phyloP scores from a whole-genome alignment of 139 green algal genomes.

The Chlamydomonas applanata region DNA sequence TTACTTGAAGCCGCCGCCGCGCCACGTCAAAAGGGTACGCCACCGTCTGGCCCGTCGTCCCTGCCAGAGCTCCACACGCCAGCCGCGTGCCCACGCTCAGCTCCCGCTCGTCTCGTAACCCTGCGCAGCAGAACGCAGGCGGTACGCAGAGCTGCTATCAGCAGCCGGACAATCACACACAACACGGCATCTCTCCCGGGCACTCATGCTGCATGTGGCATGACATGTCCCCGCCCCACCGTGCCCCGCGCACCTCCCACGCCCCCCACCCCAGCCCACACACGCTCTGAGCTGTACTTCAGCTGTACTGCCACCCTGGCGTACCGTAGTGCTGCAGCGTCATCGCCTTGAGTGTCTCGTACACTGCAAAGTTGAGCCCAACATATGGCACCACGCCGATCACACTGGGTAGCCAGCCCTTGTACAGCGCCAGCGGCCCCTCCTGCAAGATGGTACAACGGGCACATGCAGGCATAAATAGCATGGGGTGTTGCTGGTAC shows the following conservation, averaged over 20 bases:
- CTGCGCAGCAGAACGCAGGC: constrained; percentile 18
- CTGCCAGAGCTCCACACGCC: constrained; percentile 87
- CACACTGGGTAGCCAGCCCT: constrained; percentile 94
- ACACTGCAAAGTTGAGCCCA: constrained; percentile 98
- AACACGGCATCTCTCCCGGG: too few species aligned
- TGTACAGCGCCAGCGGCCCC: constrained; percentile 89
- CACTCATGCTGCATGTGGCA: too few species aligned
- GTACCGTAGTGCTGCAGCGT: constrained; percentile 73
- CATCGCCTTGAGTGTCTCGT: constrained; percentile 92
- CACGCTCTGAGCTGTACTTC: too few species aligned
- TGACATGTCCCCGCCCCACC: too few species aligned
- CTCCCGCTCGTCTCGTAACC: constrained; percentile 74
- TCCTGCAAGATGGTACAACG: constrained; percentile 58
- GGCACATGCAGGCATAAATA: too few species aligned
- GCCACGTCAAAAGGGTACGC: constrained; percentile 98
- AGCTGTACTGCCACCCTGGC: background rate
- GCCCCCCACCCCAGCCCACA: too few species aligned
- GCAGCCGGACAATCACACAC: background rate
- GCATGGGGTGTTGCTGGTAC: too few species aligned
- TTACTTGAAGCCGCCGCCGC: constrained; percentile 88
- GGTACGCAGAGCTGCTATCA: background rate
- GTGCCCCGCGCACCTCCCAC: too few species aligned
- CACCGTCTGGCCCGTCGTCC: constrained; percentile 92
- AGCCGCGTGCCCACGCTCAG: constrained; percentile 80
- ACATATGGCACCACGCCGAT: constrained; percentile 98